These are phyloP conservation scores for Phytophthora tubulina DNA, from an alignment of 352 stramenopile genomes.

Conservation along the genomic window DNA sequence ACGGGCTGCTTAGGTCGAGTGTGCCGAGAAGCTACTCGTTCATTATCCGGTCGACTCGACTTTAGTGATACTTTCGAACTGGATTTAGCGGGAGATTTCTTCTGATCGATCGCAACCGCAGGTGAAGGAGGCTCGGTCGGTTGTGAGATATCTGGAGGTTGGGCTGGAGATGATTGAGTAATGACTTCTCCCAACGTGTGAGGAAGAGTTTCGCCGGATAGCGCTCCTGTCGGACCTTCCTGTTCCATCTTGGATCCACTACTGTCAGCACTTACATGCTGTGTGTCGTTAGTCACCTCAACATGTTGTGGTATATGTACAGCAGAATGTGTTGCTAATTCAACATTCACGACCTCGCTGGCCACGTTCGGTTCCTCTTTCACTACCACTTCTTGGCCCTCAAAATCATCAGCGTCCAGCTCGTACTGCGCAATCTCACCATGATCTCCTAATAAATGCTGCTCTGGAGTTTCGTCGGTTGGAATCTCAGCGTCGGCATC, in stretches of 20 bases:
- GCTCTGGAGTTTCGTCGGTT: conserved; percentile 4
- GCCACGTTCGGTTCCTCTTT: background rate
- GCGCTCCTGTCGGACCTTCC: background rate
- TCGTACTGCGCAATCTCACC: conserved; percentile 8
- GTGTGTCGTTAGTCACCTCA: conserved; percentile 1
- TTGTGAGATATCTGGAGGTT: background rate
- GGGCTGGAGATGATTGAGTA: background rate
- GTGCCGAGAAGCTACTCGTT: background rate
- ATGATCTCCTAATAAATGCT: background rate
- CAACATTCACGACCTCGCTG: background rate
- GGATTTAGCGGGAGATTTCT: background rate
- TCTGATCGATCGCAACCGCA: background rate
- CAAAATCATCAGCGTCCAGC: conserved; percentile 17
- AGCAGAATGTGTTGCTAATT: background rate
- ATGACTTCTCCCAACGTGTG: background rate
- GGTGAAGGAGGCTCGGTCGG: background rate
- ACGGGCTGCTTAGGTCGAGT: conserved; percentile 3
- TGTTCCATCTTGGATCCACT: background rate
- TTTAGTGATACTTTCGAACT: background rate
- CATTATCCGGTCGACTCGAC: conserved; percentile 4
- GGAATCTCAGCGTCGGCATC: conserved; percentile 11
- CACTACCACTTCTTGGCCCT: background rate
- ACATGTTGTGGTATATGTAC: background rate
- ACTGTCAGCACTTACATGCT: background rate
- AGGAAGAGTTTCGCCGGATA: background rate